A percentile compares a stretch with the other conserved stretches of the same genome.
Conservation (phyloP, 2,329 filamentous ascomycete genomes). For the Colletotrichum eleusines region DNA sequence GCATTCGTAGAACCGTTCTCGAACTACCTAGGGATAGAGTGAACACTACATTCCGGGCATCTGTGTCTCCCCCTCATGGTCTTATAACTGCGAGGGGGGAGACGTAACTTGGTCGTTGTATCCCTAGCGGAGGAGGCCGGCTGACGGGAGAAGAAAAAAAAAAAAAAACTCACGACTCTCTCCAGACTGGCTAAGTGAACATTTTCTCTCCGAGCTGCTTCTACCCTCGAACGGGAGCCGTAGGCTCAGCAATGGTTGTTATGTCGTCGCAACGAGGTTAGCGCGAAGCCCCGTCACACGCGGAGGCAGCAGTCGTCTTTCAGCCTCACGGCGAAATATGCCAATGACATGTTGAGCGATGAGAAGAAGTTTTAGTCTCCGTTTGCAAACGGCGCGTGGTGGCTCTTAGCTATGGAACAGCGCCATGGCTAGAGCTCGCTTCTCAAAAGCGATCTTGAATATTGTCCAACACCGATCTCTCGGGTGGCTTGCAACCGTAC, state of each 20-base stretch:
- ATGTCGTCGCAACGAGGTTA: background rate
- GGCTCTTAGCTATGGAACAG: background rate
- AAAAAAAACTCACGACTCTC: background rate
- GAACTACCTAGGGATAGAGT: conserved; percentile 26
- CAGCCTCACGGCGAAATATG: background rate
- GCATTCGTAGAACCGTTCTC: too few relatives aligned
- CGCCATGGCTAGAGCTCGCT: background rate
- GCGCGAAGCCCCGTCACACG: background rate
- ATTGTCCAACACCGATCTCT: background rate
- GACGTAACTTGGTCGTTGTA: background rate
- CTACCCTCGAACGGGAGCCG: background rate
- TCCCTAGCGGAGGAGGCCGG: background rate
- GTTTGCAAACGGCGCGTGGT: background rate
- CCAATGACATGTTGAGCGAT: background rate
- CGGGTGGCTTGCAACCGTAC: background rate
- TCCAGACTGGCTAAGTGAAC: background rate
- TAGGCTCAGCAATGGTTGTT: background rate
- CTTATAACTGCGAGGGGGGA: conserved; percentile 17
- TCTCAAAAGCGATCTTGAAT: background rate
- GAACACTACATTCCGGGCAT: conserved; percentile 16
- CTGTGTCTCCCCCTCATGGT: background rate
- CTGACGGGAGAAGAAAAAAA: too few relatives aligned
- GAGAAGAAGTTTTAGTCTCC: background rate
- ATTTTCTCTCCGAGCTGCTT: background rate
- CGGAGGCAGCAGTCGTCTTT: background rate